Conservation (phyloP, 1,139 yeast species). For the Petasospora rhodanensis region DNA sequence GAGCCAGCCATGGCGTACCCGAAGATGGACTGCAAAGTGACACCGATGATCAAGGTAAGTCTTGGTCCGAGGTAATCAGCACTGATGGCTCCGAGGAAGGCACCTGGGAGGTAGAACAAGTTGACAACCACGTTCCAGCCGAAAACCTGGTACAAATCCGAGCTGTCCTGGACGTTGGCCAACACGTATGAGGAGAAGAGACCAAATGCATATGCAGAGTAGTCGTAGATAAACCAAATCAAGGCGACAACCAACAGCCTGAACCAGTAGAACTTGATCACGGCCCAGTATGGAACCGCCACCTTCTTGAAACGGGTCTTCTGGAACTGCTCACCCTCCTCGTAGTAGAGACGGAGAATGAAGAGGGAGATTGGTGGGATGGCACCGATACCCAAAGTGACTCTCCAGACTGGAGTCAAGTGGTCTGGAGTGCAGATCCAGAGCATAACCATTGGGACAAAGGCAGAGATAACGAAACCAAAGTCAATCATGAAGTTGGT, state of each 20-base stretch:
- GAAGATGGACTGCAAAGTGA: constrained; percentile 64
- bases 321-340: constrained; percentile 66
- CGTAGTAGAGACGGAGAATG: constrained; percentile 68
- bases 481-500: constrained; percentile 84
- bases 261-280: constrained; percentile 80
- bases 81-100: constrained; percentile 73
- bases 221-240: constrained; percentile 91
- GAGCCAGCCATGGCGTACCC: constrained; percentile 86
- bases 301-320: constrained; percentile 66
- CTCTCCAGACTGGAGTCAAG: constrained; percentile 83
- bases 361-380: constrained; percentile 79
- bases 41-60: constrained; percentile 66
- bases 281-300: constrained; percentile 60
- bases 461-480: constrained; percentile 81
- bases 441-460: constrained; percentile 79
- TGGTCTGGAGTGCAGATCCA: constrained; percentile 76
- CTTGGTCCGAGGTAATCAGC: constrained; percentile 92
- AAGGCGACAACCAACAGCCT: constrained; percentile 65
- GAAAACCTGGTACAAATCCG: constrained; percentile 65
- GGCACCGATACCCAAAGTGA: constrained; percentile 91
- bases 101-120: constrained; percentile 85
- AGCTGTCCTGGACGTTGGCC: constrained; percentile 53
- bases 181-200: constrained; percentile 72
- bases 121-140: constrained; percentile 94
- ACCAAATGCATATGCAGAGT: constrained; percentile 83